Conservation (phyloP, 2,329 filamentous ascomycete genomes). For the Botrytis deweyae region DNA sequence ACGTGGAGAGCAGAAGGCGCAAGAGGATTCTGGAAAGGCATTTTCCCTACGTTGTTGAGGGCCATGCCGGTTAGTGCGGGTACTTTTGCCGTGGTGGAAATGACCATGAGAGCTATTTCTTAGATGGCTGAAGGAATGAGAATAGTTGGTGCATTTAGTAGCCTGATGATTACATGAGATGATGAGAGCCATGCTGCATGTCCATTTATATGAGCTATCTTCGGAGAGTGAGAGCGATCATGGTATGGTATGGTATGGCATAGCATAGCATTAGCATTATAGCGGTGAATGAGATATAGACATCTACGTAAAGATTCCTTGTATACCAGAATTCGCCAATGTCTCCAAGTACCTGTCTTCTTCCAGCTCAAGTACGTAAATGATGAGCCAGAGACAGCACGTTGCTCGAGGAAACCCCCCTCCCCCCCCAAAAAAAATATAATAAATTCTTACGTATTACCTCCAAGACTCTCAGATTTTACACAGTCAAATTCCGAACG, state of each 20-base stretch:
- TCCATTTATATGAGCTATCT: neutral
- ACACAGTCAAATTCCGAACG: neutral
- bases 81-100: slow-evolving; percentile 85
- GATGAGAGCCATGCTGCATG: neutral
- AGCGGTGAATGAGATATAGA: neutral
- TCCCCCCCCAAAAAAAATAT: too few species aligned
- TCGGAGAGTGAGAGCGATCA: neutral
- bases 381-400: neutral
- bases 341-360: neutral
- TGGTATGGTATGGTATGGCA: neutral
- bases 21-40: slow-evolving; percentile 90
- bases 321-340: neutral
- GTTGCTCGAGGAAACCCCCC: too few species aligned
- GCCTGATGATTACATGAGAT: neutral
- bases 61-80: slow-evolving; percentile 97
- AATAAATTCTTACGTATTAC: neutral
- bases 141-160: neutral
- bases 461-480: neutral
- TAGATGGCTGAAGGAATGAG: slow-evolving; percentile 27
- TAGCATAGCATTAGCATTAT: neutral
- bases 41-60: slow-evolving; percentile 84
- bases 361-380: too few species aligned
- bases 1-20: slow-evolving; percentile 75
- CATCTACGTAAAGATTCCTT: neutral
- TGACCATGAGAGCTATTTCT: slow-evolving; percentile 62